Percentiles rank a stretch among this genome's conserved stretches.
Conservation (phyloP, 345 rosid genomes). For the Nasturtium officinale region DNA sequence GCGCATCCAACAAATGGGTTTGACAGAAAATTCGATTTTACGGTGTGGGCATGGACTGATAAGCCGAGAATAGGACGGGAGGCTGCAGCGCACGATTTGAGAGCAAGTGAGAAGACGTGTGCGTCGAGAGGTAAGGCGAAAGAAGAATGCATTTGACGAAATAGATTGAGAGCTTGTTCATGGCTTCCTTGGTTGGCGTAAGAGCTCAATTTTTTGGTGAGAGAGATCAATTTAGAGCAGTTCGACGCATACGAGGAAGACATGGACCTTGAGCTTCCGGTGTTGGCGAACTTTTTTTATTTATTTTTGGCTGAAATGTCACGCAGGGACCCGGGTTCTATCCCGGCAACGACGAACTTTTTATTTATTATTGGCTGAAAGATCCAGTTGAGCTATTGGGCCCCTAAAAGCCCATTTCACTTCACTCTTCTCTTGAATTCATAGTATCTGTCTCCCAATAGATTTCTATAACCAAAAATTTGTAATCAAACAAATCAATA, state of each 20-base stretch:
- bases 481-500: slow-evolving; percentile 25
- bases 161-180: slow-evolving; percentile 54
- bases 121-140: slow-evolving; percentile 57
- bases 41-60: slow-evolving; percentile 51
- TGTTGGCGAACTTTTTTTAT: no score
- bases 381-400: no score
- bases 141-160: slow-evolving; percentile 53
- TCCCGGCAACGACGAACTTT: slow-evolving; percentile 40
- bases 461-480: slow-evolving; percentile 11
- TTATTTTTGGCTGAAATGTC: no score
- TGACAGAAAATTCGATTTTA: slow-evolving; percentile 45
- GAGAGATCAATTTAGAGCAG: slow-evolving; percentile 47
- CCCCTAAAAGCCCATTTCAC: background rate
- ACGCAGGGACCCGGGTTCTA: slow-evolving; percentile 99
- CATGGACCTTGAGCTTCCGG: slow-evolving; percentile 26
- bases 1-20: slow-evolving; percentile 61
- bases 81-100: slow-evolving; percentile 63
- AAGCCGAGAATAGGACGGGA: slow-evolving; percentile 49
- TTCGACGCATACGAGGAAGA: slow-evolving; percentile 38
- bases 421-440: background rate
- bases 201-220: slow-evolving; percentile 55
- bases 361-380: background rate
- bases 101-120: slow-evolving; percentile 58
- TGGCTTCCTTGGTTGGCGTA: slow-evolving; percentile 56
- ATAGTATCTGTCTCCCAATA: no score